Evolutionary conservation across 2,329 filamentous ascomycete species (phyloP).

Genomic region (Fusarium anthophilum): DNA sequence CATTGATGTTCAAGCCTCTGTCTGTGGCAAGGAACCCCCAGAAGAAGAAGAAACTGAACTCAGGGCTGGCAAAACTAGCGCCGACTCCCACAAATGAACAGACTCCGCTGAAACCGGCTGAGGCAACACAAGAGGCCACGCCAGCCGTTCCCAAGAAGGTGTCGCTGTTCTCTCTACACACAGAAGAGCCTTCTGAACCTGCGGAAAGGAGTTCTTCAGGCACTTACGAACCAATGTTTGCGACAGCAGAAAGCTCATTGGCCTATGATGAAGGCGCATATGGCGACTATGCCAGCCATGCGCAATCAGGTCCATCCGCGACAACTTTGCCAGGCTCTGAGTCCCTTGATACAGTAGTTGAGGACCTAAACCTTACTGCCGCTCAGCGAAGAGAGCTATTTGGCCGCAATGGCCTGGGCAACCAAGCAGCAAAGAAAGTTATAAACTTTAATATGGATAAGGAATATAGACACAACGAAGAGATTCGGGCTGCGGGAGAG

Average conservation of each 20-base stretch:
- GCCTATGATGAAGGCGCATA: slow-evolving; percentile 38
- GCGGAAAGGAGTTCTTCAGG: slow-evolving; percentile 36
- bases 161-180: slow-evolving; percentile 74
- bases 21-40: slow-evolving; percentile 81
- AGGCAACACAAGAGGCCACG: slow-evolving; percentile 20
- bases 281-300: slow-evolving; percentile 45
- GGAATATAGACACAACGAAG: slow-evolving; percentile 88
- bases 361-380: slow-evolving; percentile 81
- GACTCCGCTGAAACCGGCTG: slow-evolving; percentile 25
- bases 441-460: slow-evolving; percentile 89
- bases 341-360: slow-evolving; percentile 75
- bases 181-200: slow-evolving; percentile 49
- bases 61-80: slow-evolving; percentile 19
- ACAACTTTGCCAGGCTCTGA: slow-evolving; percentile 50
- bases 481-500: slow-evolving; percentile 74
- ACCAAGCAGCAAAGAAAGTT: slow-evolving; percentile 63
- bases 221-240: slow-evolving; percentile 64
- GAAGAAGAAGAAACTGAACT: slow-evolving; percentile 68
- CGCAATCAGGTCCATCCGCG: slow-evolving; percentile 46
- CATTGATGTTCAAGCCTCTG: slow-evolving; percentile 88
- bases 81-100: slow-evolving; percentile 11
- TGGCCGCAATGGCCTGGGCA: slow-evolving; percentile 66
- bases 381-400: slow-evolving; percentile 85
- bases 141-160: slow-evolving; percentile 58
- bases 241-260: slow-evolving; percentile 40